phyloP scores from a whole-genome alignment of 139 green algal genomes.

The Chlamydomonas asymmetrica region DNA sequence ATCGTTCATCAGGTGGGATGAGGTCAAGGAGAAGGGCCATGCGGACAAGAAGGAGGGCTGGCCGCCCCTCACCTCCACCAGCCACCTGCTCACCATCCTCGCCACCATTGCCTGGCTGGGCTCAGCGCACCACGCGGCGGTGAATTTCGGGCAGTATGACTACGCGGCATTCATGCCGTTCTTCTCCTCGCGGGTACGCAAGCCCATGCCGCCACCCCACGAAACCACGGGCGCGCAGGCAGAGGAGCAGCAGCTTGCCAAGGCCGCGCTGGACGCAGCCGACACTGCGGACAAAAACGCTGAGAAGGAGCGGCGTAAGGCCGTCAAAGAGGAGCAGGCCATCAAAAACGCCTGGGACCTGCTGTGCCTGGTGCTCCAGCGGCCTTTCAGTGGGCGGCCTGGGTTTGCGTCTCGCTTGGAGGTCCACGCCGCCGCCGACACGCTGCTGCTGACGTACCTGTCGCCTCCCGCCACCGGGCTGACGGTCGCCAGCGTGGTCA shows the following conservation, averaged over 20 bases:
- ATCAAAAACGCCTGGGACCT: background rate
- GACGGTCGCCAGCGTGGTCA: too few species aligned
- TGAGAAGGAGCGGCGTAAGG: background rate
- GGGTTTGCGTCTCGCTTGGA: background rate
- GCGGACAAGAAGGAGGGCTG: too few species aligned
- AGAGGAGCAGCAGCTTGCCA: too few species aligned
- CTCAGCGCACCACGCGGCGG: constrained; percentile 40
- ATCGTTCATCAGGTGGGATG: too few species aligned
- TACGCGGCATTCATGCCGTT: constrained; percentile 36
- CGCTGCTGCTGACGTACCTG: too few species aligned
- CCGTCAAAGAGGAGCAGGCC: background rate
- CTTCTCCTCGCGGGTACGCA: constrained; percentile 8
- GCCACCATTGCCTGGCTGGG: constrained; percentile 33
- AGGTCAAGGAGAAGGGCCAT: too few species aligned
- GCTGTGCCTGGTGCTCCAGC: background rate
- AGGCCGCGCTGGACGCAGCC: too few species aligned
- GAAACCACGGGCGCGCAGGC: background rate
- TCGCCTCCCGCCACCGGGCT: too few species aligned
- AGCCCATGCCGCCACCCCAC: background rate
- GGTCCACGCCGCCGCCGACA: background rate
- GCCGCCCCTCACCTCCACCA: background rate
- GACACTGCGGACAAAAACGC: too few species aligned
- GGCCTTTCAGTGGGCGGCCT: background rate
- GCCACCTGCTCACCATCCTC: constrained; percentile 15
- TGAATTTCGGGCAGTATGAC: constrained; percentile 52